Base-by-base conservation (phyloP, 495 filamentous ascomycete species). In the Neurospora sp. region DNA sequence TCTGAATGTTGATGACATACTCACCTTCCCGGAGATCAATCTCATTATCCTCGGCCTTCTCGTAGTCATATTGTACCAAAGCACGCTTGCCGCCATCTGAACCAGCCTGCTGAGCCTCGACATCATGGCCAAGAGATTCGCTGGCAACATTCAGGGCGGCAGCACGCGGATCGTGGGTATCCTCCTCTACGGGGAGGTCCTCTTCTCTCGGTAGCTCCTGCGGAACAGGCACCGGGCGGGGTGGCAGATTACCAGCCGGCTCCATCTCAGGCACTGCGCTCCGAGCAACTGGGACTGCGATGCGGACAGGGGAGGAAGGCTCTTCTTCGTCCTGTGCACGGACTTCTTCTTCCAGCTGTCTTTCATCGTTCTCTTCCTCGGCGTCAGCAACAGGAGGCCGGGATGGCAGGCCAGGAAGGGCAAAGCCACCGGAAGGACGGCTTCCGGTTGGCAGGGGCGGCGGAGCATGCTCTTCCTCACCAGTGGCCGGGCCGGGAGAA, bases 1-100 rank as follows among this genome's bases (percentile, higher is more conserved):
- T 96, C 65, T 99, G 94, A 77, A 99, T 97, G 74, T 97, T 90
- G n/a, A 90, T 94, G 42, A 99, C 91, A 76, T 90, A 89, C 71
- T 97, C 93, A 20, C 94, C 94, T 81, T 99, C 96, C n/a, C 85
- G 85, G 5, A 99, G 85, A 72, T 97, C 93, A 59, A 98, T 85
- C 80, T 99, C 96, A 78, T 99, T 99, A 71, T 97, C 93, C 81
- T 99, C 96, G 4, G 93, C 94, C 79, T 94, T 97, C 73, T 97
- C 94, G 76, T 99, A 99, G 78, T 99, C 96, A 80, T 93, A 99
- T 74, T 96, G 91, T 68, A 94, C 86, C 40, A 97, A 71, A 4
- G 96, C 96, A 39, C 88, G 88, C 75, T 89, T 88, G 71, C 89
- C 92, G 12, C 84, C 83, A 10, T 76, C 76, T 27, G 74, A 73